These are phyloP conservation scores for Rosa lucieae DNA, from an alignment of 306 rosid species.

Conservation along the genomic window DNA sequence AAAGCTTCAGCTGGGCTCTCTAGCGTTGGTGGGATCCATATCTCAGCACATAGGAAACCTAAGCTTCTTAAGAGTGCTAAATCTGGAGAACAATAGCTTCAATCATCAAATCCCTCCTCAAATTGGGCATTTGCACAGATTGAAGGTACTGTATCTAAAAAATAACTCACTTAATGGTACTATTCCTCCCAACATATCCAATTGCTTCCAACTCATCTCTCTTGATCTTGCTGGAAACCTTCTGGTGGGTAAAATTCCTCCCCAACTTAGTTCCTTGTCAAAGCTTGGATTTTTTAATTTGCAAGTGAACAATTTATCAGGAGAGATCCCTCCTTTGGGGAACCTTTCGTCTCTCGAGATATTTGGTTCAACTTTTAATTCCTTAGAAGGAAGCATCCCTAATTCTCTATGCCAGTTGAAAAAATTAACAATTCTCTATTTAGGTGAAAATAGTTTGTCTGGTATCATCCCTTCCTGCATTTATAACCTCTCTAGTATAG, in stretches of 20 bases:
- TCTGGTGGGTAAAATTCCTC: conserved; percentile 14
- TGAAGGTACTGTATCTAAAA: neutral
- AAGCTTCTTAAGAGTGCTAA: conserved; percentile 24
- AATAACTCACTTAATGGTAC: neutral
- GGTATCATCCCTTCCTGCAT: conserved; percentile 20
- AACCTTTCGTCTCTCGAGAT: neutral
- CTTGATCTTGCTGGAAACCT: neutral
- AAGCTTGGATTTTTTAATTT: neutral
- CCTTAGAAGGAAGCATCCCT: conserved; percentile 17
- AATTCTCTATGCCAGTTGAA: conserved; percentile 4
- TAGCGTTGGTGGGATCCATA: neutral
- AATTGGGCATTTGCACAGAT: conserved; percentile 22
- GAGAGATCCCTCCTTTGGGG: conserved; percentile 20
- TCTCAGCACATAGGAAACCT: conserved; percentile 36
- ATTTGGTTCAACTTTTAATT: neutral
- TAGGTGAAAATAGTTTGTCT: neutral
- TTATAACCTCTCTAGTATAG: conserved; percentile 24
- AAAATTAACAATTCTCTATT: neutral
- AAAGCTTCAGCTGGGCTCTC: neutral
- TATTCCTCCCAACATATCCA: neutral
- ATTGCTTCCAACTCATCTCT: neutral
- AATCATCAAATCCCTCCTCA: conserved; percentile 37
- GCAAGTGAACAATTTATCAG: neutral
- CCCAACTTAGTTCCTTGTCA: neutral
- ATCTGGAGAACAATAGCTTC: conserved; percentile 26